Base-by-base conservation (phyloP, 768 basidiomycete genomes). In the Sarcodon aspratus region DNA sequence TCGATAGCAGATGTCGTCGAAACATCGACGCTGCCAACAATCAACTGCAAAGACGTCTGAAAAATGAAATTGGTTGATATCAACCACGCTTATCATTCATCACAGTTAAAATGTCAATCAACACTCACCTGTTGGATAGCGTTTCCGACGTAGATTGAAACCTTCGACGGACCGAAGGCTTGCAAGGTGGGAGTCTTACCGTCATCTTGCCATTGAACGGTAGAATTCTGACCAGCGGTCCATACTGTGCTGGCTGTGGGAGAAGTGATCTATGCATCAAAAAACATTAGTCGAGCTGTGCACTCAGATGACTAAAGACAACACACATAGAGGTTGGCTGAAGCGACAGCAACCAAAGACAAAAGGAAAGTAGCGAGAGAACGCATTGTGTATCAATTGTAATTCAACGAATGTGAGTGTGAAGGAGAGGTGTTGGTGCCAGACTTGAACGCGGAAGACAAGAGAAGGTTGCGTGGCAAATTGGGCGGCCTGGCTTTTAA, bases 61-160 rank as follows among this genome's bases (percentile, higher is more conserved):
- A 17, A 15, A 12, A 21, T n/a, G 36, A 44, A 70, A 47, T 48
- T 15, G 33, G 15, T 44, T 43, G 32, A 50, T n/a, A 18, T 15
- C 8, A 50, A n/a, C 0, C 8, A n/a, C 44, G 13, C 7, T 9
- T 7, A 15, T 0, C 32, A 18, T 21, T 7, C 12, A 33, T 17
- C 47, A 46, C 40, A 13, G 33, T 13, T 43, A 38, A 35, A 11
- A 48, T 10, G 8, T 9, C 6, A 40, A 27, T n/a, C 11, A 27
- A 33, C 15, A 36, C 53, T 36, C 21, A 83, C 85, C 76, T 88
- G 85, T 55, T 77, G 67, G 9, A 59, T 62, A 32, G 71, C 64
- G 59, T 76, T 85, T 38, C 86, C 86, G 47, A 64, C 72, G 54
- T 78, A 87, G 63, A 90, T 72, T 34, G 71, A 74, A 36, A 86